Percentiles rank a stretch among this genome's conserved stretches.
These are phyloP conservation scores for Acidiella bohemica DNA, from an alignment of 495 filamentous ascomycete species.

Conservation along the genomic window DNA sequence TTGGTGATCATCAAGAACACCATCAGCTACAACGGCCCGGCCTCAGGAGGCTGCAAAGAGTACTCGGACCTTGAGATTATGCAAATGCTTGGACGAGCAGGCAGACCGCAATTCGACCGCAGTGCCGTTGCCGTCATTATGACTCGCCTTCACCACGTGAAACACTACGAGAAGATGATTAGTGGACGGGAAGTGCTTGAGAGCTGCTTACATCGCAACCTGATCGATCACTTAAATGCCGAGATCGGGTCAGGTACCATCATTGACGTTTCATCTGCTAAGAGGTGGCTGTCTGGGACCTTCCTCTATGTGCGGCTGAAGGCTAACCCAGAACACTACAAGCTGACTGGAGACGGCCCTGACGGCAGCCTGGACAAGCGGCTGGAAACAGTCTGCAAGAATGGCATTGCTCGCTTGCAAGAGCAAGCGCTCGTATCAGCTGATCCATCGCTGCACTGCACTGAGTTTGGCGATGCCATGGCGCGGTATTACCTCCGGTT, in stretches of 20 bases:
- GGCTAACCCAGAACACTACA: conserved; percentile 68
- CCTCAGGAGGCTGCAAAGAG: conserved; percentile 49
- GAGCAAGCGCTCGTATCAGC: conserved; percentile 43
- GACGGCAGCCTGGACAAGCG: conserved; percentile 47
- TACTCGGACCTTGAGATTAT: conserved; percentile 89
- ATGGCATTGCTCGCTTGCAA: conserved; percentile 58
- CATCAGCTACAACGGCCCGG: conserved; percentile 41
- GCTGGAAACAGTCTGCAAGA: conserved; percentile 68
- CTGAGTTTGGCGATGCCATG: conserved; percentile 79
- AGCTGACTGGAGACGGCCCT: conserved; percentile 46
- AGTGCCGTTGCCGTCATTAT: conserved; percentile 78
- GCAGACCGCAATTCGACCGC: conserved; percentile 83
- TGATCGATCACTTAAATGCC: conserved; percentile 89
- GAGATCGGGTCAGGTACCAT: conserved; percentile 83
- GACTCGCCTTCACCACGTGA: conserved; percentile 53
- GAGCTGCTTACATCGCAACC: conserved; percentile 72
- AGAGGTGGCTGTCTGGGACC: conserved; percentile 70
- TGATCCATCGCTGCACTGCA: conserved; percentile 42
- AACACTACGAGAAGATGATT: conserved; percentile 69
- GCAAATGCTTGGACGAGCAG: conserved; percentile 95
- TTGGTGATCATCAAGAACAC: conserved; percentile 91
- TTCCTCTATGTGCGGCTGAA: conserved; percentile 77
- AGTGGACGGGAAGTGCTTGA: conserved; percentile 74
- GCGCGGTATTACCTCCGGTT: conserved; percentile 86
- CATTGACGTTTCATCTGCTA: conserved; percentile 53